Conservation (phyloP, 352 stramenopile species). For the Halophytophthora batemanensis region DNA sequence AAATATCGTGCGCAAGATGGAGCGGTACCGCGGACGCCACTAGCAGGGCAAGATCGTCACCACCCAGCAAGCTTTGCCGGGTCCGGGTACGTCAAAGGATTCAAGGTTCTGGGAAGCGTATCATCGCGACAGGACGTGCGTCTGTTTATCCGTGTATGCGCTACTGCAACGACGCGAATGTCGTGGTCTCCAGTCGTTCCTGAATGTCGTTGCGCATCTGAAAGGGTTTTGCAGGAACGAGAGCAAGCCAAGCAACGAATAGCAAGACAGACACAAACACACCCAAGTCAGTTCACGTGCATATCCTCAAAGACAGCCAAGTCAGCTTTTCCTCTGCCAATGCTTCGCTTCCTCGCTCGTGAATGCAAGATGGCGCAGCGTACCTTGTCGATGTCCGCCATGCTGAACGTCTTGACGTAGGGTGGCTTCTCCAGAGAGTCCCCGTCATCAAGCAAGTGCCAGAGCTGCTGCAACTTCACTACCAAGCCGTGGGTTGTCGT, state of each 20-base stretch:
- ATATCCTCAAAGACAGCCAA: no score
- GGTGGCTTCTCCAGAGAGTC: neutral
- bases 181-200: neutral
- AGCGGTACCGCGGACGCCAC: no score
- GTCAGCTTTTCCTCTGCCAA: no score
- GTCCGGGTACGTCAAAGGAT: no score
- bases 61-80: no score
- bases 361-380: neutral
- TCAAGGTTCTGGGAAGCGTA: no score
- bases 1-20: no score
- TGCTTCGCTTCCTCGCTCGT: neutral
- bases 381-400: constrained; percentile 13
- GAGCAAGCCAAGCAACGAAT: neutral
- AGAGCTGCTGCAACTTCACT: constrained; percentile 3
- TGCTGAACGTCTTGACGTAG: constrained; percentile 6
- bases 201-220: constrained; percentile 5
- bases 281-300: neutral
- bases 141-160: neutral
- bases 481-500: neutral
- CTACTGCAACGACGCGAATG: constrained; percentile 7
- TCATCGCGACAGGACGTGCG: no score
- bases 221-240: neutral
- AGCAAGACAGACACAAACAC: no score
- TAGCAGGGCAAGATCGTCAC: no score
- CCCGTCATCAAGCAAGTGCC: neutral